Base-by-base conservation (phyloP, 2,329 filamentous ascomycete species). In the Microthyrium microscopicum region DNA sequence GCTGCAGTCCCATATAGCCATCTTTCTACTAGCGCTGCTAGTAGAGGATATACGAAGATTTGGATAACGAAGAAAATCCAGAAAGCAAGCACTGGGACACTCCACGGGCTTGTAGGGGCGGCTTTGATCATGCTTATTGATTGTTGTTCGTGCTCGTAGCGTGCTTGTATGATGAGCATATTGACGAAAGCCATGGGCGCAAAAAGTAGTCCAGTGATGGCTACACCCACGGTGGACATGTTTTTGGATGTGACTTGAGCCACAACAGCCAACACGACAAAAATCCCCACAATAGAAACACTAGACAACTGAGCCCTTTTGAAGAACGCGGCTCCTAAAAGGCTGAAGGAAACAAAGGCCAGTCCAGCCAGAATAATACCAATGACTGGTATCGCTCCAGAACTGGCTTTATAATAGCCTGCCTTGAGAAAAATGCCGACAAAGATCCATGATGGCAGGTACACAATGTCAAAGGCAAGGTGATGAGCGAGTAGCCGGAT, bases 171-270 rank as follows among this genome's bases (percentile, higher is more conserved):
- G 13, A 79, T 72, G 13, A 79, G 74, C 48, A 87, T 89, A 50
- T 76, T 84, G 11, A 87, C 77, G 48, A 83, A 93, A 45, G 83
- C 85, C 62, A 85, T 91, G 0, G 85, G 80, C 1, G 82, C 70
- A 49, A 94, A 94, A 0, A 94, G 53, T 11, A 91, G 49, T 39
- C 77, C 77, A 9, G 92, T 61, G 3, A 81, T 58, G 5, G 68
- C 65, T 3, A 87, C 78, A 1, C 72, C 64, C 2, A 59, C 72
- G 1, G 74, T 79, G 3, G 72, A 70, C 1, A 62, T 64, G 0
- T 67, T 72, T 7, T 17, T 17, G 26, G 28, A 16, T 13, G 81
- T 60, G 12, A 82, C 71, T 53, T 94, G 85, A 0, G 83, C 76
- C 16, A 93, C 61, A 43, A 94, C 79, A 12, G 78, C 84, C 1